phyloP scores from a whole-genome alignment of 2,329 filamentous ascomycete species.

The Colletotrichum sojae region DNA sequence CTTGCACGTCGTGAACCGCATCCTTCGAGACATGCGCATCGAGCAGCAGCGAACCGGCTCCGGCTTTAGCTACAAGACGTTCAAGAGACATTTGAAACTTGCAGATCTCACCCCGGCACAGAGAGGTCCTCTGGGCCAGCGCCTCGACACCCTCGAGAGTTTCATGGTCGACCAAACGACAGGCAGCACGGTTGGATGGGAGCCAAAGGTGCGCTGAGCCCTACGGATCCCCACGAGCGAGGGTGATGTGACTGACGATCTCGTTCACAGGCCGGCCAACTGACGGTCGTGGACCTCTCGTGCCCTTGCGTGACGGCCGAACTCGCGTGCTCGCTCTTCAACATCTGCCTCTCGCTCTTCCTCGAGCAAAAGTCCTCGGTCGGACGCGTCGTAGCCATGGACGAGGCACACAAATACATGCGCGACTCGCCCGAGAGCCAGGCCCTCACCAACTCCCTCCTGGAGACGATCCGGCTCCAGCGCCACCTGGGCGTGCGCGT shows the following conservation, averaged over 20 bases:
- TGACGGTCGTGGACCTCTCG: conserved; percentile 80
- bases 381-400: conserved; percentile 77
- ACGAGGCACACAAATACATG: conserved; percentile 87
- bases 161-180: conserved; percentile 68
- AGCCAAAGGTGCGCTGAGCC: conserved; percentile 43
- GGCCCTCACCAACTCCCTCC: conserved; percentile 72
- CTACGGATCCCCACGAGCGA: neutral
- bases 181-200: conserved; percentile 45
- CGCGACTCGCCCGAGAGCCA: conserved; percentile 67
- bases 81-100: conserved; percentile 54
- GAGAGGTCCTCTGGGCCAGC: conserved; percentile 67
- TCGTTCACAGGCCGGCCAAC: conserved; percentile 56
- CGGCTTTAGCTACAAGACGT: conserved; percentile 65
- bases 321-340: conserved; percentile 80
- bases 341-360: conserved; percentile 78
- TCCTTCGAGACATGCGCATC: conserved; percentile 70
- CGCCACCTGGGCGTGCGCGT: conserved; percentile 77
- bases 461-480: conserved; percentile 77
- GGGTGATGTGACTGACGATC: neutral
- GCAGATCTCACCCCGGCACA: conserved; percentile 65
- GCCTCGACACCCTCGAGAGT: conserved; percentile 74
- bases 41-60: conserved; percentile 54
- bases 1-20: conserved; percentile 67
- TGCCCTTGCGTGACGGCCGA: conserved; percentile 78
- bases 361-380: conserved; percentile 65